These are phyloP conservation scores for Leptographium procerum DNA, from an alignment of 2,329 filamentous ascomycete genomes.

Conservation along the genomic window DNA sequence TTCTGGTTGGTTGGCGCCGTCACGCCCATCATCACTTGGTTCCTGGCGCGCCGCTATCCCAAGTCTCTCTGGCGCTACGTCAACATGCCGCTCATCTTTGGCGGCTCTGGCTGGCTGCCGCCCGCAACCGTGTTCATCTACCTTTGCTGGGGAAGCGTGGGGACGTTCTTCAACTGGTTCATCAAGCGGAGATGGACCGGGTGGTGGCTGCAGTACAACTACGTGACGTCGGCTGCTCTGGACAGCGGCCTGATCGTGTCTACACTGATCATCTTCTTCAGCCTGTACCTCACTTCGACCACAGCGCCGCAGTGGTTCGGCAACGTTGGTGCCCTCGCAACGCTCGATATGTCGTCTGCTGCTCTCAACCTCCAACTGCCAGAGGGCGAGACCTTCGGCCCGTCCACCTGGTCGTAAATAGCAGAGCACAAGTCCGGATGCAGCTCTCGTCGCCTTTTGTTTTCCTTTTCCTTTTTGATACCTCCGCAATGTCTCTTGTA, in stretches of 20 bases:
- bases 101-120: constrained; percentile 50
- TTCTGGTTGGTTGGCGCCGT: constrained; percentile 60
- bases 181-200: constrained; percentile 53
- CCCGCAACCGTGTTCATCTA: constrained; percentile 63
- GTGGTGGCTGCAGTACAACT: constrained; percentile 74
- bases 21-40: constrained; percentile 52
- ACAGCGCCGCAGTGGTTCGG: constrained; percentile 51
- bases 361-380: constrained; percentile 7
- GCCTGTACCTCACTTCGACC: constrained; percentile 48
- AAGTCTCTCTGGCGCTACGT: constrained; percentile 53
- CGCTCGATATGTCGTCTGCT: constrained; percentile 3
- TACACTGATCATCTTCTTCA: constrained; percentile 60
- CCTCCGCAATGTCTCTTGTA: neutral
- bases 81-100: constrained; percentile 57
- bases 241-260: constrained; percentile 56
- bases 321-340: constrained; percentile 27
- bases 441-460: too few species aligned
- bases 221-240: constrained; percentile 59
- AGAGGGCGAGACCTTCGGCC: constrained; percentile 9
- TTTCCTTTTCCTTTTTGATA: neutral
- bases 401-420: constrained; percentile 7
- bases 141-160: constrained; percentile 57
- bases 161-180: constrained; percentile 56
- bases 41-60: constrained; percentile 49
- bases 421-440: too few species aligned